phyloP scores from a whole-genome alignment of 2,329 filamentous ascomycete species.

The Fusarium kyushuense region DNA sequence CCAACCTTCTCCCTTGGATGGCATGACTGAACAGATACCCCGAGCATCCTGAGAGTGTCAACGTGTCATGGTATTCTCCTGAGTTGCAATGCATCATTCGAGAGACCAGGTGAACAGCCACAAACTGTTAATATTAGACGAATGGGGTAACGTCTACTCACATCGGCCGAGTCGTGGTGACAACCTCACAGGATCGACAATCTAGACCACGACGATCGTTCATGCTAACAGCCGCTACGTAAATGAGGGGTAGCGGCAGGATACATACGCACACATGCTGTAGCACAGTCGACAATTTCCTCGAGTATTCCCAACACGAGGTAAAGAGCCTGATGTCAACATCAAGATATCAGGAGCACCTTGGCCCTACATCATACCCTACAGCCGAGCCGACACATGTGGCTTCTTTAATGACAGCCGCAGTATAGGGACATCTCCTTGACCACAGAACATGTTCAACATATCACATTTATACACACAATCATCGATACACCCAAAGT shows the following conservation, averaged over 20 bases:
- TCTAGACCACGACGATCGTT: slow-evolving; percentile 14
- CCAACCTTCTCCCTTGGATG: background rate
- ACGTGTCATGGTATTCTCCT: background rate
- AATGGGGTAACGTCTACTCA: slow-evolving; percentile 5
- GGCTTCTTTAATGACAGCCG: background rate
- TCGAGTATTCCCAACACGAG: background rate
- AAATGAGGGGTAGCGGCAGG: slow-evolving; percentile 14
- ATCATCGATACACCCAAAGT: slow-evolving; percentile 1
- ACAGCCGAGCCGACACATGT: background rate
- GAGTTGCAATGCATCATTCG: background rate
- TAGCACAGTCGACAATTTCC: background rate
- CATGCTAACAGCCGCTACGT: background rate
- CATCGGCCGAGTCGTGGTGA: slow-evolving; percentile 30
- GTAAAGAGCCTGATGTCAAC: background rate
- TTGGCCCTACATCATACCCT: background rate
- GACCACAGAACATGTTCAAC: background rate
- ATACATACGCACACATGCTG: background rate
- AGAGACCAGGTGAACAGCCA: background rate
- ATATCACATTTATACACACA: slow-evolving; percentile 3
- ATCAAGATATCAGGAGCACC: background rate
- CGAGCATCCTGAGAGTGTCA: background rate
- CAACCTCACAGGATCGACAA: slow-evolving; percentile 30
- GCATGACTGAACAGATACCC: background rate
- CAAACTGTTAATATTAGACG: background rate
- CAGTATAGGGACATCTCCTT: background rate